Conservation (phyloP, 768 basidiomycete species). For the Suillus placidus region DNA sequence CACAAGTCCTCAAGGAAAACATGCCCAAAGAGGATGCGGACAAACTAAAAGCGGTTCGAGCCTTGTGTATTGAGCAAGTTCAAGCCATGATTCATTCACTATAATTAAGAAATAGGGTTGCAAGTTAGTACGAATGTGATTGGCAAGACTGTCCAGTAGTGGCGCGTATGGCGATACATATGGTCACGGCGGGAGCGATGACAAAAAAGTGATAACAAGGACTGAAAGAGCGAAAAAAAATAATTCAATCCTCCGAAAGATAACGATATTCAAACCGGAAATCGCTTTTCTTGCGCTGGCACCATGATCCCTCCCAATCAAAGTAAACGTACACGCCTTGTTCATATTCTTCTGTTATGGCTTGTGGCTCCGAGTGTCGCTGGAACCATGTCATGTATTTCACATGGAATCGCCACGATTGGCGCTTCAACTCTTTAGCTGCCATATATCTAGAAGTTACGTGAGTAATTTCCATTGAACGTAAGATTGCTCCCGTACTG, state of each 20-base stretch:
- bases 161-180: slow-evolving; percentile 30
- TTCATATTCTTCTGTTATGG: slow-evolving; percentile 99
- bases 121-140: slow-evolving; percentile 19
- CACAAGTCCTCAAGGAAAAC: slow-evolving; percentile 92
- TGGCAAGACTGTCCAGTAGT: slow-evolving; percentile 20
- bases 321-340: slow-evolving; percentile 99
- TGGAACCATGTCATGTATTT: slow-evolving; percentile 99
- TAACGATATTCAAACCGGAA: slow-evolving; percentile 98
- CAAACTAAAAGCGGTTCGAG: slow-evolving; percentile 74
- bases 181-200: slow-evolving; percentile 18
- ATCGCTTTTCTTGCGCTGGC: slow-evolving; percentile 96
- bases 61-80: slow-evolving; percentile 18
- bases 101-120: slow-evolving; percentile 17
- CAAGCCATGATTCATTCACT: slow-evolving; percentile 20
- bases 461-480: slow-evolving; percentile 12
- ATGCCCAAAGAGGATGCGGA: slow-evolving; percentile 96
- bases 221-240: not conserved
- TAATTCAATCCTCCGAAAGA: slow-evolving; percentile 79
- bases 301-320: slow-evolving; percentile 99
- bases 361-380: slow-evolving; percentile 95
- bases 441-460: slow-evolving; percentile 73
- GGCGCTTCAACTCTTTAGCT: slow-evolving; percentile 94
- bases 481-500: slow-evolving; percentile 54
- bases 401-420: slow-evolving; percentile 99
- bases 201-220: slow-evolving; percentile 13